phyloP scores from a whole-genome alignment of 2,329 filamentous ascomycete genomes.

The Akanthomyces muscarius region DNA sequence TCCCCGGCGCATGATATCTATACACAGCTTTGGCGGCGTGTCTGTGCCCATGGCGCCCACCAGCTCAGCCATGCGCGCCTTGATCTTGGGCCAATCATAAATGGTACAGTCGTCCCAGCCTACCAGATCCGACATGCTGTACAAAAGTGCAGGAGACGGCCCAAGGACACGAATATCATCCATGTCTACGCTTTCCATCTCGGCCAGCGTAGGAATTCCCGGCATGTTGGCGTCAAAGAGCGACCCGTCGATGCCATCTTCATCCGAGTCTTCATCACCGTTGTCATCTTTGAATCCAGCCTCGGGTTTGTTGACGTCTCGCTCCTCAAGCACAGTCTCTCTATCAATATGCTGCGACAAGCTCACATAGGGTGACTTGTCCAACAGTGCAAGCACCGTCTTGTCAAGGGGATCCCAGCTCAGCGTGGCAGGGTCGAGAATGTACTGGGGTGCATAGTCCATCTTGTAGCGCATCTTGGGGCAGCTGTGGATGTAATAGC shows the following conservation, averaged over 20 bases:
- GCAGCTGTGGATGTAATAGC: conserved; percentile 78
- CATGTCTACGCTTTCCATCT: conserved; percentile 54
- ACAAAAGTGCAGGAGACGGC: conserved; percentile 33
- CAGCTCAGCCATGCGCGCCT: conserved; percentile 62
- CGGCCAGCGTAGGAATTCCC: conserved; percentile 54
- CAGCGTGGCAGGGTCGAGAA: conserved; percentile 65
- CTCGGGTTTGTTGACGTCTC: no score
- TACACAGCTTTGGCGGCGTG: conserved; percentile 50
- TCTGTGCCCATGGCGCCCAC: conserved; percentile 62
- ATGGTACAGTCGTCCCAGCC: conserved; percentile 56
- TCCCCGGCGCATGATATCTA: conserved; percentile 47
- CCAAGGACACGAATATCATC: conserved; percentile 55
- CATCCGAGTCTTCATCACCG: conserved; percentile 10
- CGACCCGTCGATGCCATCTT: conserved; percentile 24
- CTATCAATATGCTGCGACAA: conserved; percentile 33
- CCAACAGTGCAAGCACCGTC: conserved; percentile 45
- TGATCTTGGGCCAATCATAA: conserved; percentile 48
- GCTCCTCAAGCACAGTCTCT: neutral
- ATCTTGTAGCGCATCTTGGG: conserved; percentile 84
- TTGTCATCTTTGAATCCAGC: neutral
- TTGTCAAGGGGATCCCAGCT: conserved; percentile 58
- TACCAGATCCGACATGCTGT: conserved; percentile 49
- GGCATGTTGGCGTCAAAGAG: conserved; percentile 64
- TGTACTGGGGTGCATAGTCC: conserved; percentile 69
- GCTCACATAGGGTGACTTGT: conserved; percentile 54